phyloP scores from a whole-genome alignment of 768 basidiomycete genomes.

The Rubroboletus pulcherrimus region DNA sequence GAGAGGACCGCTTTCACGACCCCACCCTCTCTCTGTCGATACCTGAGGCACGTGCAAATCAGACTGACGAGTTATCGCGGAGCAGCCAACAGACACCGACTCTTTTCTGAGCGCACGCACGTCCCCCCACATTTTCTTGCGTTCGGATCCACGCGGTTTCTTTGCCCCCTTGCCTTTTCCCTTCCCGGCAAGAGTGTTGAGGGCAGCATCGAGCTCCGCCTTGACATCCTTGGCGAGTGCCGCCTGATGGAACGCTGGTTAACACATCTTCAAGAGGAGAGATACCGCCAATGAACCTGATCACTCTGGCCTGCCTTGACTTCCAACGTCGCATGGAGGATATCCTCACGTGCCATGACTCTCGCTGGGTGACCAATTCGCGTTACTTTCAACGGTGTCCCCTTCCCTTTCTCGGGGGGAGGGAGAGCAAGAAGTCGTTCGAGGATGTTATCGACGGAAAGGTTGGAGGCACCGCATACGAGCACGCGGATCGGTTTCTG shows the following conservation, averaged over 20 bases:
- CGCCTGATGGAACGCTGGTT: conserved; percentile 46
- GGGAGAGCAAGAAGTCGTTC: conserved; percentile 74
- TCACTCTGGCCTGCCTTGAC: conserved; percentile 71
- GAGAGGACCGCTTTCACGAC: conserved; percentile 78
- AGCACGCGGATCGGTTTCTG: conserved; percentile 61
- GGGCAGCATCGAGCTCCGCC: conserved; percentile 68
- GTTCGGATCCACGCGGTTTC: conserved; percentile 62
- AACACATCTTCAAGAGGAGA: neutral
- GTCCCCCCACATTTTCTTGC: conserved; percentile 84
- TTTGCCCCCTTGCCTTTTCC: conserved; percentile 75
- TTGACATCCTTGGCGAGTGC: conserved; percentile 87
- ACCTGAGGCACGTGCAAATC: conserved; percentile 42
- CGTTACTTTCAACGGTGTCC: conserved; percentile 53
- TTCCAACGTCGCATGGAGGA: conserved; percentile 68
- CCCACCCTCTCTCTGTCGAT: conserved; percentile 82
- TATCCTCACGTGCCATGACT: conserved; percentile 67
- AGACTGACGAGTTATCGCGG: neutral
- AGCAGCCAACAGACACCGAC: conserved; percentile 39
- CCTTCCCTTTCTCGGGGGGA: conserved; percentile 42
- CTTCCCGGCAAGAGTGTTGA: conserved; percentile 66
- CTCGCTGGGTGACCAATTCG: conserved; percentile 96
- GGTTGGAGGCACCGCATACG: conserved; percentile 90
- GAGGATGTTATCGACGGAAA: conserved; percentile 94
- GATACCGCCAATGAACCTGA: conserved; percentile 39
- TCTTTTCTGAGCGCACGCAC: conserved; percentile 87